Base-by-base conservation (phyloP, 179 eudicot genomes). In the Gypsophila paniculata region DNA sequence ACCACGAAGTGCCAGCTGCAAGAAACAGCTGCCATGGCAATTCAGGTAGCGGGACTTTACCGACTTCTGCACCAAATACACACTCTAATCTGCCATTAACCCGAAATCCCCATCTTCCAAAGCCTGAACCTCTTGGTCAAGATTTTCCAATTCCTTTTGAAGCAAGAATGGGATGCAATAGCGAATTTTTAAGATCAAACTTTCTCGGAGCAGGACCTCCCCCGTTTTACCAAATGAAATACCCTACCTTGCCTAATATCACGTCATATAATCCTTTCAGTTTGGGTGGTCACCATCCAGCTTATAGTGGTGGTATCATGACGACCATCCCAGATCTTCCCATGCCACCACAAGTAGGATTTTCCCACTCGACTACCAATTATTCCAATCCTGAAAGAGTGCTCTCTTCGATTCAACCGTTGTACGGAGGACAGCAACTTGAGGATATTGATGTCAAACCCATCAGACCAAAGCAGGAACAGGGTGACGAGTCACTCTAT, bases 1-100 rank as follows among this genome's bases (percentile, higher is more conserved):
- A 81, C 82, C 96, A 90, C 71, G 93, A 85, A 61, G 85, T 90
- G 6, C 96, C 96, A 26, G 78, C 78, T 5, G 85, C 86, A 72
- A 79, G 77, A 79, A 86, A 73, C 74, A 79, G 86, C 54, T 73
- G 77, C 59, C 85, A 81, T 3, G 52, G 53, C 7, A 83, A 76
- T 62, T 77, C 80, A 6, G 81, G 76, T 14, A 51, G 19, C 59
- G 80, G 77, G 51, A 72, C 39, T 70, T 64, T 74, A 14, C 75
- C 83, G 34, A 73, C 83, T 12, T 14, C 78, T 48, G 69, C 73
- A 44, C n/a, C 78, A 6, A 78, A 55, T 70, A 61, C 74, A 11
- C 78, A 78, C n/a, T 42, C 82, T 3, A 12, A 69, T 63, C 61
- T 81, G 26, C 54, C 85, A 59, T 19, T 79, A 23, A 64, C 82